Evolutionary conservation across 352 stramenopile species (phyloP).

Genomic region (Phytopythium helicoides): DNA sequence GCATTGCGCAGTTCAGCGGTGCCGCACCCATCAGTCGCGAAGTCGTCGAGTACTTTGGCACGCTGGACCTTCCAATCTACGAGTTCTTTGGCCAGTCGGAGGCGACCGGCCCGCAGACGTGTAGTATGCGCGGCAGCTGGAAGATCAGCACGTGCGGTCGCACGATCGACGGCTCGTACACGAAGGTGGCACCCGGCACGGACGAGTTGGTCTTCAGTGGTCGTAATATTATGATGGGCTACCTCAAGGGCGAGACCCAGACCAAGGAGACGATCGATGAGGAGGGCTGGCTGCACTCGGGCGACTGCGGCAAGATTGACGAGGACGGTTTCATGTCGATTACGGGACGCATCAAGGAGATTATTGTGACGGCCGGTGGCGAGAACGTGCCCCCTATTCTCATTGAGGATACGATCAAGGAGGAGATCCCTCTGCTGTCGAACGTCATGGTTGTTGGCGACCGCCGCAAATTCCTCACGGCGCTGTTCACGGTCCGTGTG

Average conservation of each 20-base stretch:
- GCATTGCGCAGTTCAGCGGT: slow-evolving; percentile 63
- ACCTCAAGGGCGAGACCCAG: slow-evolving; percentile 75
- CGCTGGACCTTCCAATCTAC: slow-evolving; percentile 92
- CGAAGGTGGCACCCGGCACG: slow-evolving; percentile 50
- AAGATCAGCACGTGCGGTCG: slow-evolving; percentile 85
- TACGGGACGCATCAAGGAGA: slow-evolving; percentile 95
- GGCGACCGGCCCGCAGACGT: slow-evolving; percentile 80
- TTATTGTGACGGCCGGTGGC: slow-evolving; percentile 95
- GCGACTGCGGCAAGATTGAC: slow-evolving; percentile 91
- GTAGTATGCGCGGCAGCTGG: slow-evolving; percentile 78
- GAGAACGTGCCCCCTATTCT: slow-evolving; percentile 94
- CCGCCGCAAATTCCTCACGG: slow-evolving; percentile 90
- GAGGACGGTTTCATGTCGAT: slow-evolving; percentile 93
- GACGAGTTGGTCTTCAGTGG: slow-evolving; percentile 77
- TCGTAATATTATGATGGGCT: slow-evolving; percentile 90
- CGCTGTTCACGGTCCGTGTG: slow-evolving; percentile 87
- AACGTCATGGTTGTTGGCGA: slow-evolving; percentile 94
- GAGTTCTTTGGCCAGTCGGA: slow-evolving; percentile 95
- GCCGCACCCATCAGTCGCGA: slow-evolving; percentile 93
- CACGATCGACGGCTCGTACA: slow-evolving; percentile 72
- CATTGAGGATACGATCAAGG: slow-evolving; percentile 92
- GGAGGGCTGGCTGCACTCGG: slow-evolving; percentile 93
- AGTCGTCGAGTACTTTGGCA: slow-evolving; percentile 94
- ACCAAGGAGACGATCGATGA: slow-evolving; percentile 90
- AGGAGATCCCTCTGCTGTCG: slow-evolving; percentile 80